These are phyloP conservation scores for Nemania sp. DNA, from an alignment of 2,329 filamentous ascomycete species.

Conservation along the genomic window DNA sequence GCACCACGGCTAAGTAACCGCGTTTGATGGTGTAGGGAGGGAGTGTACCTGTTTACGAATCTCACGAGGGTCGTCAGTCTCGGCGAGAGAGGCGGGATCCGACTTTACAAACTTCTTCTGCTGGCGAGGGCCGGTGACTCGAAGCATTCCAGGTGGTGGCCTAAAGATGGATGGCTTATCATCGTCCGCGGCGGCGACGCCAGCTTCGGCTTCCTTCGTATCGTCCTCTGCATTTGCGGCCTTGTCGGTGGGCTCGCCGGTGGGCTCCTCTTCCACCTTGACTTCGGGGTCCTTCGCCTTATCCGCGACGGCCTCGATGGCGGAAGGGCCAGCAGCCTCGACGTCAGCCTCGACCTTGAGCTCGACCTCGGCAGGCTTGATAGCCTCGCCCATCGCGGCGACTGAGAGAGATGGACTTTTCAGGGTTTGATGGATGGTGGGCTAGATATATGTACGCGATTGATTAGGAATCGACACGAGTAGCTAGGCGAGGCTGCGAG, in stretches of 20 bases:
- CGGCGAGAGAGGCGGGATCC: slow-evolving; percentile 67
- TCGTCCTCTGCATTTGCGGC: slow-evolving; percentile 32
- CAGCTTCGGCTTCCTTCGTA: slow-evolving; percentile 27
- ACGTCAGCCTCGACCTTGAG: slow-evolving; percentile 35
- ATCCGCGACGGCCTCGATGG: slow-evolving; percentile 16
- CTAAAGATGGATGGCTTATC: slow-evolving; percentile 23
- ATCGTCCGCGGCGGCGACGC: slow-evolving; percentile 36
- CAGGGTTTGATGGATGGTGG: not conserved
- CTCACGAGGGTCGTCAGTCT: slow-evolving; percentile 75
- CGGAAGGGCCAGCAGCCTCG: slow-evolving; percentile 31
- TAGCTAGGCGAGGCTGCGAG: not conserved
- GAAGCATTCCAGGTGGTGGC: slow-evolving; percentile 46
- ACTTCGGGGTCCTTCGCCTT: slow-evolving; percentile 12
- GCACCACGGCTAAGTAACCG: not conserved
- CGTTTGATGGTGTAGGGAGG: not conserved
- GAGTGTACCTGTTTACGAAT: slow-evolving; percentile 80
- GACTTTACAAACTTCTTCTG: slow-evolving; percentile 67
- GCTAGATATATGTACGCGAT: not conserved
- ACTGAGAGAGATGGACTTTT: not conserved
- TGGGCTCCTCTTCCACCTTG: slow-evolving; percentile 9
- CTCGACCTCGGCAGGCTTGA: slow-evolving; percentile 42
- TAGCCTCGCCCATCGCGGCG: slow-evolving; percentile 42
- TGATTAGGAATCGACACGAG: not conserved
- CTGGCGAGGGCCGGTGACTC: slow-evolving; percentile 45
- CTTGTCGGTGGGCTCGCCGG: slow-evolving; percentile 12